These are phyloP conservation scores for Durusdinium trenchii DNA, from an alignment of 73 alveolate genomes.

Conservation along the genomic window DNA sequence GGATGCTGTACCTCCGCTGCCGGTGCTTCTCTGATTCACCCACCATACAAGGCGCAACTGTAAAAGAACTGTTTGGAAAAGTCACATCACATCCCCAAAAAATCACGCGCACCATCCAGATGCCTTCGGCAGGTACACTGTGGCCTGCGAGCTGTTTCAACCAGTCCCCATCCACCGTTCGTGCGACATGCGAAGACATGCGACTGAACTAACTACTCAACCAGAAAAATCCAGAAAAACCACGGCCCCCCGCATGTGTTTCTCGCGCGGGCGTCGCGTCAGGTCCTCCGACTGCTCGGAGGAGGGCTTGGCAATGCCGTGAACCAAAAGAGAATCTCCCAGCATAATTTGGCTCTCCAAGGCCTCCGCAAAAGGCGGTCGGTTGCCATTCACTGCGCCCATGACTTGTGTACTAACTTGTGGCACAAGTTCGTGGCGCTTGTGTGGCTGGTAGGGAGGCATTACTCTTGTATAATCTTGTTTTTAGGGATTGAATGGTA, in stretches of 20 bases:
- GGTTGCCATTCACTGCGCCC: too few species aligned
- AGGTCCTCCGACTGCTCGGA: conserved; percentile 64
- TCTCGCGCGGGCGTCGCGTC: not conserved
- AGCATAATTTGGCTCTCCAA: conserved; percentile 72
- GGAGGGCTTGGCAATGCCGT: conserved; percentile 42
- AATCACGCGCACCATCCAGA: conserved; percentile 36
- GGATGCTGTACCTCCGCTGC: conserved; percentile 51
- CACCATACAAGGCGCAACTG: not conserved
- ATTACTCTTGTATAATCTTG: too few species aligned
- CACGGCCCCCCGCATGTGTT: not conserved
- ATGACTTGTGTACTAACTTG: too few species aligned
- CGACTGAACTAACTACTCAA: too few species aligned
- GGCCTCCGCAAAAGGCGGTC: conserved; percentile 33
- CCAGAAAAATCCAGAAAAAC: not conserved
- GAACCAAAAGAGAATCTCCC: conserved; percentile 38
- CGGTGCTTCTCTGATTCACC: not conserved
- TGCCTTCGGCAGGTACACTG: conserved; percentile 44
- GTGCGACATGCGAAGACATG: too few species aligned
- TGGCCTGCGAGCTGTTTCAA: conserved; percentile 7
- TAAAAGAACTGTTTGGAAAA: not conserved
- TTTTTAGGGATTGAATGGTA: too few species aligned
- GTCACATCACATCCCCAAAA: not conserved
- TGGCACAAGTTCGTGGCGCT: too few species aligned
- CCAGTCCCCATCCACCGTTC: not conserved
- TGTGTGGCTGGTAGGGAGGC: too few species aligned